Percentiles rank a stretch among this genome's conserved stretches.
These are phyloP conservation scores for Kuraishia ogatae DNA, from an alignment of 805 yeast genomes.

Conservation along the genomic window DNA sequence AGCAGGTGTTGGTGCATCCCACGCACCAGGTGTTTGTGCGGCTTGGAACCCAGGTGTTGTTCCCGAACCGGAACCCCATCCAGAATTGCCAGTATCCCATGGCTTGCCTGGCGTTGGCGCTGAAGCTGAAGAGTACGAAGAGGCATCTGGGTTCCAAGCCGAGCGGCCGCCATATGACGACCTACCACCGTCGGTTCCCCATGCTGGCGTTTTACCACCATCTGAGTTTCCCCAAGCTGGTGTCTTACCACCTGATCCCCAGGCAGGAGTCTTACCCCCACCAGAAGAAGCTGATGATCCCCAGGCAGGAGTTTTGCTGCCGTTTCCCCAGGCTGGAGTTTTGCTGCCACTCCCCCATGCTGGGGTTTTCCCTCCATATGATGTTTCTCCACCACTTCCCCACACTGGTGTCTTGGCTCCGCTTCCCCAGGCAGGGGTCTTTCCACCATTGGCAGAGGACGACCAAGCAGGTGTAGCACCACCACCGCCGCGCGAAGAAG, in stretches of 20 bases:
- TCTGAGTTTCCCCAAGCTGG: conserved; percentile 41
- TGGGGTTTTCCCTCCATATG: conserved; percentile 20
- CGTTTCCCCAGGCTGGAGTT: conserved; percentile 39
- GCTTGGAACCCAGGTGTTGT: conserved; percentile 19
- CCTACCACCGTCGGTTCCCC: conserved; percentile 37
- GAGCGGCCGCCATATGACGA: conserved; percentile 34
- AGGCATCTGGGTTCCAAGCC: conserved; percentile 26
- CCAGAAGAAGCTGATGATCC: conserved; percentile 5
- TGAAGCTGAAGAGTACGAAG: conserved; percentile 13
- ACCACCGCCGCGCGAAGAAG: conserved; percentile 21
- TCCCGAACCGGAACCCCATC: conserved; percentile 35
- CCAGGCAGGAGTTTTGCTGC: conserved; percentile 16
- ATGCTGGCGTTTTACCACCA: conserved; percentile 38
- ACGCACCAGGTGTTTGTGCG: conserved; percentile 30
- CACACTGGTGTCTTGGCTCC: conserved; percentile 18
- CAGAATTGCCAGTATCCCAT: conserved; percentile 28
- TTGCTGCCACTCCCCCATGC: conserved; percentile 26
- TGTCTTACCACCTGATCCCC: conserved; percentile 39
- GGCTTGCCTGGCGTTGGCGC: conserved; percentile 27
- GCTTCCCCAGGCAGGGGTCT: conserved; percentile 21
- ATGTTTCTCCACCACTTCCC: conserved; percentile 22
- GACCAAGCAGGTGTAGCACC: conserved; percentile 27
- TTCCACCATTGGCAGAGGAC: conserved; percentile 8
- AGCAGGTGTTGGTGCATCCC: conserved; percentile 40
- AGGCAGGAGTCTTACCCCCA: conserved; percentile 45